Percentiles rank a stretch among this genome's conserved stretches.
Conservation (phyloP, 148 eudicot species). For the Silene conica region DNA sequence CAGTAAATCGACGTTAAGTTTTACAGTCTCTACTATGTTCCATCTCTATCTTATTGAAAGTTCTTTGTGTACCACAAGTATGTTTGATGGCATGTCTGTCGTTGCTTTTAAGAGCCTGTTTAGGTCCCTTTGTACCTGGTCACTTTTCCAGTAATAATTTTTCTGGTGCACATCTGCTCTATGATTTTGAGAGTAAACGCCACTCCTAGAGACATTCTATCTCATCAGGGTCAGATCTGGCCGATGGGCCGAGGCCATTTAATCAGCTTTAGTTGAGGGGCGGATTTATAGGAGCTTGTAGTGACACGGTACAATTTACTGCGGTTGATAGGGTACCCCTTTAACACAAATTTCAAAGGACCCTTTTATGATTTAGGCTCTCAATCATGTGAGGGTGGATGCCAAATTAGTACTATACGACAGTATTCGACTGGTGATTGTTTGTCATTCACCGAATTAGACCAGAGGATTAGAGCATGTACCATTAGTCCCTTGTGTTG, state of each 20-base stretch:
- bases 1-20: not conserved
- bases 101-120: conserved; percentile 4
- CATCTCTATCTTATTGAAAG: conserved; percentile 14
- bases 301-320: not conserved
- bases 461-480: no score
- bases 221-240: not conserved
- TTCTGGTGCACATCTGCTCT: not conserved
- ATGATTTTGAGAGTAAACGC: not conserved
- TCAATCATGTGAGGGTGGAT: not conserved
- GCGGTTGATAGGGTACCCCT: not conserved
- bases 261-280: no score
- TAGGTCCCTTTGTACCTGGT: conserved; percentile 4
- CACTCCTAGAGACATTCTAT: not conserved
- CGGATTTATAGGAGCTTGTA: not conserved
- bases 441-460: no score
- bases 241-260: no score
- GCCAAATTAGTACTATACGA: no score
- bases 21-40: conserved; percentile 1
- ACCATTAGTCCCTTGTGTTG: no score
- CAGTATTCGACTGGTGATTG: no score
- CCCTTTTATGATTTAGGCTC: not conserved
- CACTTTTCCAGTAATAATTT: conserved; percentile 5
- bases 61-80: conserved; percentile 6
- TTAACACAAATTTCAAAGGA: not conserved
- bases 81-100: conserved; percentile 25